Percentiles rank a stretch among this genome's conserved stretches.
phyloP scores from a whole-genome alignment of 1,284 basidiomycete species.

The Microbotryum lychnidis-dioicae region DNA sequence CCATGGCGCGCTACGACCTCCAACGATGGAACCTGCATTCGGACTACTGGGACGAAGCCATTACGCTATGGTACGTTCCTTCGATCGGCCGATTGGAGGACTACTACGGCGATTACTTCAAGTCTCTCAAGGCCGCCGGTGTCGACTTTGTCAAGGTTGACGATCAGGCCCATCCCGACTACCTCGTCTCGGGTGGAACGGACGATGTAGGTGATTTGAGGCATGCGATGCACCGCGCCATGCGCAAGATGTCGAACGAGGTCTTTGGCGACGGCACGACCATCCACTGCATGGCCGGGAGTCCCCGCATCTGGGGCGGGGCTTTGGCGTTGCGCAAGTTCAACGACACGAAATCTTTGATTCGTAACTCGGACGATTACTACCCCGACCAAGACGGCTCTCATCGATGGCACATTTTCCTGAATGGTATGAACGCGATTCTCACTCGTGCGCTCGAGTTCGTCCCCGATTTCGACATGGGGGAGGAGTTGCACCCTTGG shows the following conservation, averaged over 20 bases:
- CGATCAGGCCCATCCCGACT: slow-evolving; percentile 34
- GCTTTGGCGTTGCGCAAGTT: slow-evolving; percentile 3
- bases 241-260: slow-evolving; percentile 28
- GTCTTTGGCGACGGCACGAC: slow-evolving; percentile 33
- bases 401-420: slow-evolving; percentile 36
- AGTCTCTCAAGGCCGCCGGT: slow-evolving; percentile 31
- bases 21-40: slow-evolving; percentile 4
- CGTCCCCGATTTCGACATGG: slow-evolving; percentile 38
- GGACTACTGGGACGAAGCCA: slow-evolving; percentile 3
- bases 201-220: slow-evolving; percentile 14
- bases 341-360: neutral
- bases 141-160: slow-evolving; percentile 39
- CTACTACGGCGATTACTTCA: slow-evolving; percentile 35
- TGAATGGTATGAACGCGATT: slow-evolving; percentile 31
- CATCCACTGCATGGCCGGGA: slow-evolving; percentile 36
- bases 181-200: slow-evolving; percentile 9
- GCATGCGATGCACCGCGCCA: slow-evolving; percentile 10
- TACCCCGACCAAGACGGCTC: slow-evolving; percentile 34
- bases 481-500: slow-evolving; percentile 16
- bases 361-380: slow-evolving; percentile 35
- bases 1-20: slow-evolving; percentile 16
- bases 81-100: slow-evolving; percentile 20
- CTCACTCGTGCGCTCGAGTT: slow-evolving; percentile 25
- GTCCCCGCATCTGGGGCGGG: slow-evolving; percentile 23
- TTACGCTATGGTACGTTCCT: slow-evolving; percentile 16